These are phyloP conservation scores for Hsuehochloa calcarea DNA, from an alignment of 176 grass and related monocot genomes.

Conservation along the genomic window DNA sequence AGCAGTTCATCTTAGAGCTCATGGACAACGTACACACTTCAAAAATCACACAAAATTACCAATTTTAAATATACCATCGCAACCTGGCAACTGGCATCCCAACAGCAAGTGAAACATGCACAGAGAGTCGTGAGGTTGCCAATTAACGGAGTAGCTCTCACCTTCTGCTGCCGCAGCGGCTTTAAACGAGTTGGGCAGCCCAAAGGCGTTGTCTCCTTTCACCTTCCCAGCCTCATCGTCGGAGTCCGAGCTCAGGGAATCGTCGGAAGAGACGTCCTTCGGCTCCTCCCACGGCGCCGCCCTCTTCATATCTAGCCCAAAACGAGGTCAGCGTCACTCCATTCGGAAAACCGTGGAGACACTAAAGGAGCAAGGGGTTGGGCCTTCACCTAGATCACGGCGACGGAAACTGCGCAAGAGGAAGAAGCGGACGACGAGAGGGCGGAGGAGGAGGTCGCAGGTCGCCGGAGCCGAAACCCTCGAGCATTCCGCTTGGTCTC, in stretches of 20 bases:
- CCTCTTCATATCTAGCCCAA: constrained; percentile 69
- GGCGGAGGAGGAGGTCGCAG: not conserved
- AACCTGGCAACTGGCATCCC: not conserved
- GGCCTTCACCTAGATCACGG: not conserved
- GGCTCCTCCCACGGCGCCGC: constrained; percentile 52
- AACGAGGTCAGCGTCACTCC: not conserved
- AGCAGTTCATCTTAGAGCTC: not conserved
- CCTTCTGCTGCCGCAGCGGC: constrained; percentile 36
- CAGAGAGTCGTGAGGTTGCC: not conserved
- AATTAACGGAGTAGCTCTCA: not conserved
- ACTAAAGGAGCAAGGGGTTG: not conserved
- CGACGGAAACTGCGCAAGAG: not conserved
- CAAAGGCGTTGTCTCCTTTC: constrained; percentile 33
- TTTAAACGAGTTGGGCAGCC: constrained; percentile 43
- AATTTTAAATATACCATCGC: not conserved
- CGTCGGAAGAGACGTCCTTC: constrained; percentile 41
- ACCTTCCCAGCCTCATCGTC: constrained; percentile 31
- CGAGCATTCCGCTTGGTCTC: not conserved
- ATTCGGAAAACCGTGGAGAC: not conserved
- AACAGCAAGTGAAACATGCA: not conserved
- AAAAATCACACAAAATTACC: not conserved
- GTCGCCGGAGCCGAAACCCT: constrained; percentile 33
- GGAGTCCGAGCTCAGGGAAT: constrained; percentile 60
- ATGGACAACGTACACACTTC: not conserved
- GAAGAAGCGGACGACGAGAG: not conserved